Evolutionary conservation across 257 asterid species (phyloP).

Genomic region (Mentha longifolia): DNA sequence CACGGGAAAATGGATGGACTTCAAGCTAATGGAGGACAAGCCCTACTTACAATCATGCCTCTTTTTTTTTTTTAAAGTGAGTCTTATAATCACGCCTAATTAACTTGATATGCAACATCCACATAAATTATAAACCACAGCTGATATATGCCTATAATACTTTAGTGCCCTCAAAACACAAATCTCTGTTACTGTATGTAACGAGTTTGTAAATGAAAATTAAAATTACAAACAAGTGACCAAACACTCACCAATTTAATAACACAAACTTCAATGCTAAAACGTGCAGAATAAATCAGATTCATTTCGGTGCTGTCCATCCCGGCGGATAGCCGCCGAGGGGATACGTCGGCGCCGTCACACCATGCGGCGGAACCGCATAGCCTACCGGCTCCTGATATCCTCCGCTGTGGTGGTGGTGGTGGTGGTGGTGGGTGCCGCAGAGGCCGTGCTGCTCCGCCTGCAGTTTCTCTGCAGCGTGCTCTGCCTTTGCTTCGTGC

Average conservation of each 20-base stretch:
- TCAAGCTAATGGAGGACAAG: too few species aligned
- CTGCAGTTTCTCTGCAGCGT: slow-evolving; percentile 52
- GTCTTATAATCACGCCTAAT: too few species aligned
- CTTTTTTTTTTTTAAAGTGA: too few species aligned
- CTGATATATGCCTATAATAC: too few species aligned
- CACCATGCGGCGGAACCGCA: slow-evolving; percentile 35
- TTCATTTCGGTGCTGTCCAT: slow-evolving; percentile 20
- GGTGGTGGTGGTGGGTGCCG: slow-evolving; percentile 28
- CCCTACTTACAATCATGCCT: too few species aligned
- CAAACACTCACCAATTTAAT: neutral
- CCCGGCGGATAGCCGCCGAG: slow-evolving; percentile 45
- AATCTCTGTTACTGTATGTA: too few species aligned
- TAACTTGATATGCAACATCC: too few species aligned
- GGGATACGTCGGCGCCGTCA: slow-evolving; percentile 44
- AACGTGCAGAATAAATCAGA: neutral
- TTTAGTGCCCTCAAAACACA: too few species aligned
- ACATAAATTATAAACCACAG: too few species aligned
- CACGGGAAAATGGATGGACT: too few species aligned
- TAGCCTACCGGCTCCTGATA: slow-evolving; percentile 27
- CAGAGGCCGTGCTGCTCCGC: slow-evolving; percentile 34
- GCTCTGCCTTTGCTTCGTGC: slow-evolving; percentile 64
- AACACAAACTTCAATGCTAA: neutral
- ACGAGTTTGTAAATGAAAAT: too few species aligned
- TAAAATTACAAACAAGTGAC: neutral
- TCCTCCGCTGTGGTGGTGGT: neutral